Percentiles rank a stretch among this genome's conserved stretches.
Evolutionary conservation across 106 monocot genomes (phyloP).

Genomic region (Allium sativum): DNA sequence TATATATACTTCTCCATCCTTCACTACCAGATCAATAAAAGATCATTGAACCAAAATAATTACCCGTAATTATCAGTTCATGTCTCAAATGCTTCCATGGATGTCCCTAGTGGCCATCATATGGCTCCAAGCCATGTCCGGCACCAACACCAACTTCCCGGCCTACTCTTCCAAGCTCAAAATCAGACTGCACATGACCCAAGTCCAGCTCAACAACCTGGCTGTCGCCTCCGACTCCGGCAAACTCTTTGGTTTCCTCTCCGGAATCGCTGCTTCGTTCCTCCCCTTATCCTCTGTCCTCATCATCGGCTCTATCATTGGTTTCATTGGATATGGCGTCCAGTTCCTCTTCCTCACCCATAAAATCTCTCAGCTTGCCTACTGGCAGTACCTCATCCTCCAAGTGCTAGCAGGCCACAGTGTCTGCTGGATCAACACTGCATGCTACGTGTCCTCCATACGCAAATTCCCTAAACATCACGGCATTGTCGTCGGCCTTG

Average conservation of each 20-base stretch:
- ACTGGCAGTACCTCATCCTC: conserved; percentile 10
- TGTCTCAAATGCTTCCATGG: conserved; percentile 17
- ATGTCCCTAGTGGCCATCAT: too few species aligned
- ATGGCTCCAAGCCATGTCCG: conserved; percentile 24
- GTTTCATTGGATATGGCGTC: conserved; percentile 7
- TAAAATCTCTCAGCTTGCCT: too few species aligned
- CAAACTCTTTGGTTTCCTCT: too few species aligned
- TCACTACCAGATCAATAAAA: too few species aligned
- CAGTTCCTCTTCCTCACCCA: too few species aligned
- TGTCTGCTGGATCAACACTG: conserved; percentile 12
- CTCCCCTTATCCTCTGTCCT: conserved; percentile 9
- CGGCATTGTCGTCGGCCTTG: conserved; percentile 5
- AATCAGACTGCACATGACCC: too few species aligned
- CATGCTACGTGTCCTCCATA: conserved; percentile 10
- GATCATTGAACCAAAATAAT: too few species aligned
- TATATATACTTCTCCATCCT: too few species aligned
- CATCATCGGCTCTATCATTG: too few species aligned
- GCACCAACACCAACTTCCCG: conserved; percentile 34
- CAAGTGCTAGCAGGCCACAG: conserved; percentile 9
- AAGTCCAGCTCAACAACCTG: too few species aligned
- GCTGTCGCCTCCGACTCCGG: too few species aligned
- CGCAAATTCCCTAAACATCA: conserved; percentile 2
- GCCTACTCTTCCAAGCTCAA: conserved; percentile 35
- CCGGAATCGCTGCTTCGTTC: neutral
- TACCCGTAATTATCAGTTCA: too few species aligned